These are phyloP conservation scores for Leishmania guyanensis DNA, from an alignment of 208 protist genomes.

Conservation along the genomic window DNA sequence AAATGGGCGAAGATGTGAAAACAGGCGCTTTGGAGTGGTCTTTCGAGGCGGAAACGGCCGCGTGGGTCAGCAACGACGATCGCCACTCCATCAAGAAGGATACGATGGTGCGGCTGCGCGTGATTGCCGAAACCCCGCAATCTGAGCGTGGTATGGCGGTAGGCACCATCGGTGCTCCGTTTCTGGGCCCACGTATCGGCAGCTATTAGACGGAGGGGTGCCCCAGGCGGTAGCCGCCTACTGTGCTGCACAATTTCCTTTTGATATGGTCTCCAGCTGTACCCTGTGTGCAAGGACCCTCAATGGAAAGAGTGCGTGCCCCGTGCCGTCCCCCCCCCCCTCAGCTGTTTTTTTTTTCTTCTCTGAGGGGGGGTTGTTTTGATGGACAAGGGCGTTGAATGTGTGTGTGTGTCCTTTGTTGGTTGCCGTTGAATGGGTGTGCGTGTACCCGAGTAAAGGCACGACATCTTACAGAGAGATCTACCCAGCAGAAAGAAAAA, in stretches of 20 bases:
- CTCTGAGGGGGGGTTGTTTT: no score
- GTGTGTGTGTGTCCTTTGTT: not conserved
- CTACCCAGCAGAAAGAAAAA: not conserved
- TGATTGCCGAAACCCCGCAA: slow-evolving; percentile 84
- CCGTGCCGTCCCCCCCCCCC: no score
- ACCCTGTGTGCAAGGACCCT: not conserved
- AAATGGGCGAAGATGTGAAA: slow-evolving; percentile 52
- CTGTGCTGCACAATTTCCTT: not conserved
- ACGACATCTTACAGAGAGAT: not conserved
- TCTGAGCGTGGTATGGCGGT: slow-evolving; percentile 69
- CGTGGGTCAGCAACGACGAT: slow-evolving; percentile 69
- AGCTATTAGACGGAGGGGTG: slow-evolving; percentile 15
- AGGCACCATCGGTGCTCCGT: slow-evolving; percentile 67
- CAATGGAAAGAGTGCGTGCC: not conserved
- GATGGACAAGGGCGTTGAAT: not conserved
- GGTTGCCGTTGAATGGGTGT: not conserved
- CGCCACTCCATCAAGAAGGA: slow-evolving; percentile 61
- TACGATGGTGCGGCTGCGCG: slow-evolving; percentile 73
- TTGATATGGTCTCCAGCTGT: not conserved
- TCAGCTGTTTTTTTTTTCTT: no score
- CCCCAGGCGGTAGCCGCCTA: not conserved
- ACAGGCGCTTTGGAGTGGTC: slow-evolving; percentile 43
- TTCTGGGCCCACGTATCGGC: slow-evolving; percentile 54
- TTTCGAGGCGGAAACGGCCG: slow-evolving; percentile 66
- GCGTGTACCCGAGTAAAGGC: not conserved